Evolutionary conservation across 768 basidiomycete genomes (phyloP).

Genomic region (Russula sp.): DNA sequence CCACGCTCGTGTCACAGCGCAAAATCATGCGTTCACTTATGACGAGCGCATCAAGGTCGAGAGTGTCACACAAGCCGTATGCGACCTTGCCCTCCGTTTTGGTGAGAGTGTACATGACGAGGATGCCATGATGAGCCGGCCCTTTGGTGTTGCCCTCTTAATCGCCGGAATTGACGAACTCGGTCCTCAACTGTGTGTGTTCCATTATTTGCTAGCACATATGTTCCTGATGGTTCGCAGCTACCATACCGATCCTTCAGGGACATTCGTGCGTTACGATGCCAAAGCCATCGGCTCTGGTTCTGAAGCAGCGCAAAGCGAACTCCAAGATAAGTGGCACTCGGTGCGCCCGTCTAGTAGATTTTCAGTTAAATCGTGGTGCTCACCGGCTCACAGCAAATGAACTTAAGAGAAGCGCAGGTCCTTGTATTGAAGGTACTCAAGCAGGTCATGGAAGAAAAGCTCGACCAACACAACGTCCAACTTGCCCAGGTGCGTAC

Average conservation of each 20-base stretch:
- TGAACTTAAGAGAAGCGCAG: slow-evolving; percentile 86
- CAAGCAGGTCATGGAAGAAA: slow-evolving; percentile 99
- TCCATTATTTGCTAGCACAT: background rate
- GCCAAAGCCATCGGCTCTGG: slow-evolving; percentile 99
- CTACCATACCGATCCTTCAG: slow-evolving; percentile 97
- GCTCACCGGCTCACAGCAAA: slow-evolving; percentile 55
- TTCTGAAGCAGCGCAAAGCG: slow-evolving; percentile 94
- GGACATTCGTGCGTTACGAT: slow-evolving; percentile 93
- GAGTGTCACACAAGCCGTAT: slow-evolving; percentile 96
- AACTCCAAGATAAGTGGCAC: slow-evolving; percentile 95
- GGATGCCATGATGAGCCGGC: slow-evolving; percentile 98
- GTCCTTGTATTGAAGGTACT: slow-evolving; percentile 78
- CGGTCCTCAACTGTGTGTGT: slow-evolving; percentile 86
- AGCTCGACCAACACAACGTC: slow-evolving; percentile 97
- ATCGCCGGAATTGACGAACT: slow-evolving; percentile 97
- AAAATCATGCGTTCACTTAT: slow-evolving; percentile 94
- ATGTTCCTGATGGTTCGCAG: slow-evolving; percentile 33
- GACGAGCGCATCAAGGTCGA: slow-evolving; percentile 97
- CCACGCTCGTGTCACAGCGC: slow-evolving; percentile 94
- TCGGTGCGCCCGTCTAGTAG: slow-evolving; percentile 45
- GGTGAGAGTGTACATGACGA: slow-evolving; percentile 99
- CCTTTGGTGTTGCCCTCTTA: slow-evolving; percentile 94
- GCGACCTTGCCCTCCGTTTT: slow-evolving; percentile 92
- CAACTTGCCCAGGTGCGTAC: slow-evolving; percentile 81
- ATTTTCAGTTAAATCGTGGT: background rate